phyloP scores from a whole-genome alignment of 371 early-diverging fungal genomes.

The Blastocladiella emersonii region DNA sequence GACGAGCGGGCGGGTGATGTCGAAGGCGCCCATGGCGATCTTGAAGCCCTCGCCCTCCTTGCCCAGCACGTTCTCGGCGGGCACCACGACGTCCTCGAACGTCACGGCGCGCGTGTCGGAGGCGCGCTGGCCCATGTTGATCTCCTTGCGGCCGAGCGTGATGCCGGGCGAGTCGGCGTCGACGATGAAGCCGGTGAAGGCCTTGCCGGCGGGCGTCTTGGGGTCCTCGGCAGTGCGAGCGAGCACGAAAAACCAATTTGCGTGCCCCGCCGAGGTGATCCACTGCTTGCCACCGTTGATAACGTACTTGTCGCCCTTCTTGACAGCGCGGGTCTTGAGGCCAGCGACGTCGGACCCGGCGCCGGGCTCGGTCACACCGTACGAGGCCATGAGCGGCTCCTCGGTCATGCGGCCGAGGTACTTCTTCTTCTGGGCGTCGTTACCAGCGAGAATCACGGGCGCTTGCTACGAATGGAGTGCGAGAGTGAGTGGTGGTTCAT shows the following conservation, averaged over 20 bases:
- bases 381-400: constrained; percentile 80
- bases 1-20: constrained; percentile 85
- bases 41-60: constrained; percentile 67
- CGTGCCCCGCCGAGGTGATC: constrained; percentile 94
- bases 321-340: constrained; percentile 28
- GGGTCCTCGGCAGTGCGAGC: constrained; percentile 67
- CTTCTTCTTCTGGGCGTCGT: constrained; percentile 70
- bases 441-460: constrained; percentile 77
- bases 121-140: constrained; percentile 93
- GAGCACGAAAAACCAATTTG: constrained; percentile 97
- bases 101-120: constrained; percentile 88
- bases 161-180: constrained; percentile 84
- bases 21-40: constrained; percentile 95
- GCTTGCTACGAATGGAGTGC: constrained; percentile 50
- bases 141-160: constrained; percentile 81
- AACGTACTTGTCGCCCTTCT: constrained; percentile 31
- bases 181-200: constrained; percentile 92
- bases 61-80: constrained; percentile 55
- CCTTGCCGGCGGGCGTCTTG: constrained; percentile 62
- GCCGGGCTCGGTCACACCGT: constrained; percentile 65
- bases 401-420: constrained; percentile 90
- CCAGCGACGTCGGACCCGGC: constrained; percentile 41
- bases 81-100: constrained; percentile 88
- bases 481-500: too few species aligned
- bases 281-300: constrained; percentile 34